Conservation (phyloP, 2,329 filamentous ascomycete genomes). For the Lasiodiplodia theobromae region DNA sequence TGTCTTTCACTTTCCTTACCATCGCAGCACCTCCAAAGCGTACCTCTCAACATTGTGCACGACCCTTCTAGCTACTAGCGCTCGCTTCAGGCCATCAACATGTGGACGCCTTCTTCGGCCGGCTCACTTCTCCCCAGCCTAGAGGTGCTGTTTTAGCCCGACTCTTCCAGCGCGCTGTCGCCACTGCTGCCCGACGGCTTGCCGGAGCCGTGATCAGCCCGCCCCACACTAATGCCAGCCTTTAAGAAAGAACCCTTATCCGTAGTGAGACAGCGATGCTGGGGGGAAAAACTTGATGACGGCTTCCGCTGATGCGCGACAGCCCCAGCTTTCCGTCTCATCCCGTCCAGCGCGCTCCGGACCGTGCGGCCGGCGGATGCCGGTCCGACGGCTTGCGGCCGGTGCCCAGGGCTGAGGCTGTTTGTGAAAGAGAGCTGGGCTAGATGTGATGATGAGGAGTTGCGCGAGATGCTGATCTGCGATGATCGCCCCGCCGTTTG, state of each 20-base stretch:
- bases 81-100: background rate
- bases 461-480: conserved; percentile 19
- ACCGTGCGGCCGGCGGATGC: conserved; percentile 22
- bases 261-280: background rate
- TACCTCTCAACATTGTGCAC: background rate
- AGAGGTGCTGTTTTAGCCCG: background rate
- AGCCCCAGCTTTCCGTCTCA: background rate
- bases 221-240: background rate
- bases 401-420: conserved; percentile 7
- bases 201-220: background rate
- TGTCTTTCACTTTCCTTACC: background rate
- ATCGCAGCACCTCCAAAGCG: background rate
- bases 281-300: background rate
- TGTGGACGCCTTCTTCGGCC: background rate
- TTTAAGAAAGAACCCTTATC: background rate
- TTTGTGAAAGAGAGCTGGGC: background rate
- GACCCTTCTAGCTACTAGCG: too few species aligned
- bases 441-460: background rate
- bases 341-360: background rate
- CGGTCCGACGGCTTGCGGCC: conserved; percentile 20
- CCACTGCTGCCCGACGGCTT: background rate
- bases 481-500: background rate
- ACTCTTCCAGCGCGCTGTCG: background rate
- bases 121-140: background rate
- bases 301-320: background rate